Percentiles rank a stretch among this genome's conserved stretches.
Conservation (phyloP, 345 rosid species). For the Luvunga scandens region DNA sequence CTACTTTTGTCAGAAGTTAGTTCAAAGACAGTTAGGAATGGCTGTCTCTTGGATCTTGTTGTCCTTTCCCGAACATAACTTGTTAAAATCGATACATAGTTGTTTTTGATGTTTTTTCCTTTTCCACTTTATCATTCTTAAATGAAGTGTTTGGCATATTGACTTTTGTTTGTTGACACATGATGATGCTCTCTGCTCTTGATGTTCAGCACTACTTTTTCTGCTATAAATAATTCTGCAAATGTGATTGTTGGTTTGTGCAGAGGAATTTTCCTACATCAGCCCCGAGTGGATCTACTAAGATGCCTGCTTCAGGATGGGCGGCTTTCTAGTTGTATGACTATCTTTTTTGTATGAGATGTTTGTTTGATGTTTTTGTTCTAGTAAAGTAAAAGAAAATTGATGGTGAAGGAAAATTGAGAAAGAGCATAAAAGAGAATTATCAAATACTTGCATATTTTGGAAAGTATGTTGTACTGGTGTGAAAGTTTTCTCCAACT, state of each 20-base stretch:
- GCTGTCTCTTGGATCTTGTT: not conserved
- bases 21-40: not conserved
- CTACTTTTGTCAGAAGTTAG: not conserved
- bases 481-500: slow-evolving; percentile 4
- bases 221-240: not conserved
- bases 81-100: not conserved
- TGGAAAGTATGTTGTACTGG: slow-evolving; percentile 14
- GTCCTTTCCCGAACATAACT: not conserved
- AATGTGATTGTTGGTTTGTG: slow-evolving; percentile 20
- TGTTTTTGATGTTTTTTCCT: not conserved
- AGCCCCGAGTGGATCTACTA: slow-evolving; percentile 46
- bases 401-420: slow-evolving; percentile 18
- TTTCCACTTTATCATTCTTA: not conserved
- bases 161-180: not conserved
- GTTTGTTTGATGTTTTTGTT: slow-evolving; percentile 23
- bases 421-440: slow-evolving; percentile 12
- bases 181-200: not conserved
- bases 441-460: slow-evolving; percentile 14
- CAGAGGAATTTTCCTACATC: slow-evolving; percentile 88
- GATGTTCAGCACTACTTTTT: not conserved
- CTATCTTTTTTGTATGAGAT: slow-evolving; percentile 12
- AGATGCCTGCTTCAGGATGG: slow-evolving; percentile 88
- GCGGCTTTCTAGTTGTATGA: slow-evolving; percentile 70
- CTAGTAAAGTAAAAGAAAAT: slow-evolving; percentile 7
- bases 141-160: not conserved